Base-by-base conservation (phyloP, 2,329 filamentous ascomycete species). In the Dactylellina drechsleri region DNA sequence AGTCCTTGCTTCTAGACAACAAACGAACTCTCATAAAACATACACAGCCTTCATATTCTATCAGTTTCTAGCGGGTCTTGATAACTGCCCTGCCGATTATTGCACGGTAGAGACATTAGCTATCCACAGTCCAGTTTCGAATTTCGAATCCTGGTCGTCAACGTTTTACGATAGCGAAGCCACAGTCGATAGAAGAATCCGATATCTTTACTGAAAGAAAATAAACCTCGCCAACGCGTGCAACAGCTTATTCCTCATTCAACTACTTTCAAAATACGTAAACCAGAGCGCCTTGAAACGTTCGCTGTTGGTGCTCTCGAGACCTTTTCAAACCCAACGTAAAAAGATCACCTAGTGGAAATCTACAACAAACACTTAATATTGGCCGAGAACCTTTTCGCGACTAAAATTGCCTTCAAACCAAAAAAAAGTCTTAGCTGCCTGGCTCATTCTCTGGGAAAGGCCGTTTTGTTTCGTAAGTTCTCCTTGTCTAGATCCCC, bases 401-500 rank as follows among this genome's bases (percentile, higher is more conserved):
- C 66, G 18, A 20, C 54, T 53, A 26, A 28, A 40, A 18, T 43
- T 50, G 31, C 31, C 45, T 23, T 18, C 13, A 12, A 16, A 52
- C 8, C 45, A 45, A 7, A 31, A 13, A 13, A 41, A 62, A 18
- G 26, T 36, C 31, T 56, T 47, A 49, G 56, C 58, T 43, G 43
- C 26, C n/a, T 36, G 47, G 40, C 40, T 15, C 23, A 23, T 28
- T 47, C 15, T 31, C 61, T 49, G 7, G 26, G 16, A 20, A 43
- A 47, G 43, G 4, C 41, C 43, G 15, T 53, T 65, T 52, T 60
- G 71, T 75, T 75, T 75, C 58, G 71, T 75, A 64, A 65, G 64
- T 68, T 12, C 40, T 31, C 20, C 64, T 58, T 47, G 58, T 26
- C 36, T 56, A 20, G 26, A 47, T 15, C 41, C 43, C 40, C 23